These are phyloP conservation scores for Blastobotrys illinoisensis DNA, from an alignment of 1,139 yeast genomes.

Conservation along the genomic window DNA sequence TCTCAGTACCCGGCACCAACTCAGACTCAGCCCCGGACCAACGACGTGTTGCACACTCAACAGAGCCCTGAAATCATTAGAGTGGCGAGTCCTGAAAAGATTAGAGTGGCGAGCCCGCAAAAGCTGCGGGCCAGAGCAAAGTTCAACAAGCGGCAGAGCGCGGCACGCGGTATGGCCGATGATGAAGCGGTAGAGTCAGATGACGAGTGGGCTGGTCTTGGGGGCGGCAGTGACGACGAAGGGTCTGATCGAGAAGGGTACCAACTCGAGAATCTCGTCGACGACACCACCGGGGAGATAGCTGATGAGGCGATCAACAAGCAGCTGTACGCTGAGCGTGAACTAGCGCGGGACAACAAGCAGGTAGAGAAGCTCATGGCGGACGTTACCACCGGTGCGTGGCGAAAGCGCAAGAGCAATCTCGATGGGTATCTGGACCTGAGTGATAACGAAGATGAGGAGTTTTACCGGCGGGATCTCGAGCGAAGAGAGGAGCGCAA, in stretches of 20 bases:
- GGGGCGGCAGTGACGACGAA: conserved; percentile 61
- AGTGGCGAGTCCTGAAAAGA: too few species aligned
- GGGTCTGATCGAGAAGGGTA: conserved; percentile 60
- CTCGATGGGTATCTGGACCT: conserved; percentile 61
- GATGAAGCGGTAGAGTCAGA: conserved; percentile 96
- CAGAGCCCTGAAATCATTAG: conserved; percentile 8
- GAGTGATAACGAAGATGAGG: conserved; percentile 59
- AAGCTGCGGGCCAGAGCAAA: conserved; percentile 6
- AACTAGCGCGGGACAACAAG: conserved; percentile 61
- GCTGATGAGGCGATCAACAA: conserved; percentile 58
- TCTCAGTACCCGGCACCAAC: conserved; percentile 17
- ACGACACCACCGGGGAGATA: conserved; percentile 58
- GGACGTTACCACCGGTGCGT: conserved; percentile 78
- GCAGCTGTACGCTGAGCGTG: conserved; percentile 58
- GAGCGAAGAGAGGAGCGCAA: conserved; percentile 53
- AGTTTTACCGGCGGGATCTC: conserved; percentile 39
- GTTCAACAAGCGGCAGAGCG: conserved; percentile 45
- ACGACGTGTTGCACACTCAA: conserved; percentile 38
- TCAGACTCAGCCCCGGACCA: conserved; percentile 21
- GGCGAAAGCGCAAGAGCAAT: conserved; percentile 57
- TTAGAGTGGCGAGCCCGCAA: too few species aligned
- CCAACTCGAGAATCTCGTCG: conserved; percentile 78
- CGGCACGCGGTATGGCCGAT: conserved; percentile 53
- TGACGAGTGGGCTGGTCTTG: conserved; percentile 91
- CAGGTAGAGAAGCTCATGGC: conserved; percentile 70